These are phyloP conservation scores for Venturia nashicola DNA, from an alignment of 2,329 filamentous ascomycete species.

Conservation along the genomic window DNA sequence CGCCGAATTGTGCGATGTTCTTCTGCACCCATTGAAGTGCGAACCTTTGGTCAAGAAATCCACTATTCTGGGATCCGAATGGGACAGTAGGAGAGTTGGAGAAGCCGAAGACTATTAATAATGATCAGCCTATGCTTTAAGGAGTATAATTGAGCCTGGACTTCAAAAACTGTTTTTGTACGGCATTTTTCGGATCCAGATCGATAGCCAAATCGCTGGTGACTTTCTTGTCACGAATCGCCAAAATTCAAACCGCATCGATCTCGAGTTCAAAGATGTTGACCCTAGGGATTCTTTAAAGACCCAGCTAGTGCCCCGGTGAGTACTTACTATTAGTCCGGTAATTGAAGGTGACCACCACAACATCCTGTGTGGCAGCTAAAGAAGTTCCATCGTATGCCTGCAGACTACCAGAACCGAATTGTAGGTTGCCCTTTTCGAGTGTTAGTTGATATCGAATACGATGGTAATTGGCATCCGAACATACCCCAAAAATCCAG, in stretches of 20 bases:
- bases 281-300: too few relatives aligned
- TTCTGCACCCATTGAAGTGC: slow-evolving; percentile 26
- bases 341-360: slow-evolving; percentile 25
- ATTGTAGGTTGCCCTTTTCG: slow-evolving; percentile 23
- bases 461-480: too few relatives aligned
- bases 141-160: too few relatives aligned
- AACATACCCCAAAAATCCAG: slow-evolving; percentile 22
- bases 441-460: neutral
- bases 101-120: slow-evolving; percentile 27
- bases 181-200: too few relatives aligned
- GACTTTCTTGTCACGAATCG: too few relatives aligned
- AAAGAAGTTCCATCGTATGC: slow-evolving; percentile 25
- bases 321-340: slow-evolving; percentile 14
- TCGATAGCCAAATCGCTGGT: too few relatives aligned
- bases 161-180: too few relatives aligned
- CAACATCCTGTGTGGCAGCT: slow-evolving; percentile 23
- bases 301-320: too few relatives aligned
- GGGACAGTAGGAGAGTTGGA: slow-evolving; percentile 24
- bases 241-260: too few relatives aligned
- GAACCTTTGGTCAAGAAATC: slow-evolving; percentile 25
- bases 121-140: too few relatives aligned
- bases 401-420: slow-evolving; percentile 16
- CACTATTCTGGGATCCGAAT: slow-evolving; percentile 19
- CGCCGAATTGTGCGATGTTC: slow-evolving; percentile 25
- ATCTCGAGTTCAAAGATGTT: too few relatives aligned